Evolutionary conservation across 2,329 filamentous ascomycete genomes (phyloP), one percentile per base, ranked within the genome.

Genomic region (Botrytis medusae): DNA sequence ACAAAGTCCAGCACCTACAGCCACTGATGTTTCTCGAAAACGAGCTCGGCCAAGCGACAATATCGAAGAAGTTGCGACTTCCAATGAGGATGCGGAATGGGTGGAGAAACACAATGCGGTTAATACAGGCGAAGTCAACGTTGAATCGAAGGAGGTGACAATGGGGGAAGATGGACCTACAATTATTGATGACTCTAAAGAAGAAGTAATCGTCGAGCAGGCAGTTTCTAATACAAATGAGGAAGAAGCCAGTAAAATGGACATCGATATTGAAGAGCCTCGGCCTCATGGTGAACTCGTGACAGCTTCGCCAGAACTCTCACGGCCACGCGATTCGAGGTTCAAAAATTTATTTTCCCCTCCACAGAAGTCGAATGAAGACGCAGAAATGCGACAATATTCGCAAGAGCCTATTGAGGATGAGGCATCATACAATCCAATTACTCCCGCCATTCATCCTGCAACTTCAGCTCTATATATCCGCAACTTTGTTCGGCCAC

Each of bases 391-490:
- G 40, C 67, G 72, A 64, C 77, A 72, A 22, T 74, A 77, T 34
- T 72, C 73, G 18, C 70, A 46, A 63, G 72, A 74, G 22, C 62
- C 75, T 61, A 32, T 63, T 7, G 71, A 61, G 29, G 72, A 76
- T 59, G 54, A 67, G 59, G 75, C 81, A 67, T 73, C 75, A 60
- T 80, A 81, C 69, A 76, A 78, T 61, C 72, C 73, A 32, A 82
- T 87, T 25, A 80, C 83, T 40, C 90, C 91, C 10, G 87, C 93
- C 0, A 83, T 91, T 51, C 93, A 96, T 81, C 87, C 89, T 34
- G 90, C 92, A 8, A 95, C 94, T 4, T 83, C 89, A 46, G 91
- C 93, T 25, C 85, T 98, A 64, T 98, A 98, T 83, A 96, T 98
- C 78, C 91, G 91, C 81, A 92, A 97, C 79, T 89, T 98, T 72